Evolutionary conservation across 768 basidiomycete species (phyloP).

Genomic region (Suillus sp.): DNA sequence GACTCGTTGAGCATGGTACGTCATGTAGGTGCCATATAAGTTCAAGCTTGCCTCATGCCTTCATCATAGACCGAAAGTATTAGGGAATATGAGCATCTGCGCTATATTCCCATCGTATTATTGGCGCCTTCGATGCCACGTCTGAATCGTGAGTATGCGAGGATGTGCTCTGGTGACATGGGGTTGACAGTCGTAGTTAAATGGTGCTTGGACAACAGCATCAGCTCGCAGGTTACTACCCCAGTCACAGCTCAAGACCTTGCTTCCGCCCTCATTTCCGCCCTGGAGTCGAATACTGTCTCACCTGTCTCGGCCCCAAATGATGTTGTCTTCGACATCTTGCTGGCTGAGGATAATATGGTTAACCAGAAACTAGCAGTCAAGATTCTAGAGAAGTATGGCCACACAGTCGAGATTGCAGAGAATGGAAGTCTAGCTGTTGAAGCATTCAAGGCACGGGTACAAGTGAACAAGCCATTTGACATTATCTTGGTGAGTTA

Average conservation of each 20-base stretch:
- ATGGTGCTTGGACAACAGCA: conserved; percentile 96
- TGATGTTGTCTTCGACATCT: conserved; percentile 86
- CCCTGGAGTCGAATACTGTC: conserved; percentile 92
- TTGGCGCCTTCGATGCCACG: conserved; percentile 78
- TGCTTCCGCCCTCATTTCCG: conserved; percentile 88
- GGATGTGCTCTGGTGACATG: conserved; percentile 12
- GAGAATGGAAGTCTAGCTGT: conserved; percentile 96
- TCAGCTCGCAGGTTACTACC: conserved; percentile 91
- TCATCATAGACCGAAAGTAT: conserved; percentile 76
- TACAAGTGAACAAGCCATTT: conserved; percentile 71
- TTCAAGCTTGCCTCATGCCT: conserved; percentile 21
- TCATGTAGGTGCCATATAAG: conserved; percentile 23
- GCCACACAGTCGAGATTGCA: conserved; percentile 93
- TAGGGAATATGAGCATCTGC: conserved; percentile 89
- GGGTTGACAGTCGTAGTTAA: conserved; percentile 57
- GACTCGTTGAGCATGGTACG: conserved; percentile 85
- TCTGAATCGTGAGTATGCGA: conserved; percentile 61
- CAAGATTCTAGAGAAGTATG: conserved; percentile 95
- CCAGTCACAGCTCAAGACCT: conserved; percentile 89
- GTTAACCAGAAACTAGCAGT: conserved; percentile 96
- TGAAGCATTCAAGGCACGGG: conserved; percentile 84
- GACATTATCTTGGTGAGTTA: conserved; percentile 86
- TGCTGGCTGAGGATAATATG: conserved; percentile 95
- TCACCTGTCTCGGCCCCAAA: conserved; percentile 84
- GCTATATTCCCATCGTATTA: conserved; percentile 95